Evolutionary conservation across 2,329 filamentous ascomycete genomes (phyloP).

Genomic region (Ampelomyces quisqualis): DNA sequence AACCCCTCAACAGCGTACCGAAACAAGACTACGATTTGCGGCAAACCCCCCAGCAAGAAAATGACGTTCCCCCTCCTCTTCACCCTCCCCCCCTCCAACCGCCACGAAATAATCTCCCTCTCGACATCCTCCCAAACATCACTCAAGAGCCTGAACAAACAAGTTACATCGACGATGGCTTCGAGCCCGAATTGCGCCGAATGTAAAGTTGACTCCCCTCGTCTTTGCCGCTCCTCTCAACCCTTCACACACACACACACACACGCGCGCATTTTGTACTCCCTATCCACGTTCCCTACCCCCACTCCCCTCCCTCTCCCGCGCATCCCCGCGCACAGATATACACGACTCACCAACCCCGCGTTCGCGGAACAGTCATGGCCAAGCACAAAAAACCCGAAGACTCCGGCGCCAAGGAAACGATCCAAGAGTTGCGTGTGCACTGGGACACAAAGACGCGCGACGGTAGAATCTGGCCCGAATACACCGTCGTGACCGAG

Average conservation of each 20-base stretch:
- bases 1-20: too few species aligned
- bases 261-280: too few species aligned
- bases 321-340: neutral
- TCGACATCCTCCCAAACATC: constrained; percentile 20
- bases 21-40: neutral
- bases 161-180: constrained; percentile 26
- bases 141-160: constrained; percentile 37
- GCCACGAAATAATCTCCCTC: constrained; percentile 38
- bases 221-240: too few species aligned
- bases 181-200: constrained; percentile 35
- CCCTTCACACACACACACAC: too few species aligned
- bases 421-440: constrained; percentile 33
- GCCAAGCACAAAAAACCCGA: constrained; percentile 33
- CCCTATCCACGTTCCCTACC: too few species aligned
- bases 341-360: too few species aligned
- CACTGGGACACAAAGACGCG: constrained; percentile 34
- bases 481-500: constrained; percentile 38
- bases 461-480: constrained; percentile 38
- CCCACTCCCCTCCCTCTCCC: neutral
- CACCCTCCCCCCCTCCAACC: constrained; percentile 35
- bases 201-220: constrained; percentile 17
- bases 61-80: constrained; percentile 38
- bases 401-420: constrained; percentile 17
- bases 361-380: too few species aligned
- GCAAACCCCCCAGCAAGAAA: constrained; percentile 3